phyloP scores from a whole-genome alignment of 2,329 filamentous ascomycete genomes.

The Beauveria rudraprayagi region DNA sequence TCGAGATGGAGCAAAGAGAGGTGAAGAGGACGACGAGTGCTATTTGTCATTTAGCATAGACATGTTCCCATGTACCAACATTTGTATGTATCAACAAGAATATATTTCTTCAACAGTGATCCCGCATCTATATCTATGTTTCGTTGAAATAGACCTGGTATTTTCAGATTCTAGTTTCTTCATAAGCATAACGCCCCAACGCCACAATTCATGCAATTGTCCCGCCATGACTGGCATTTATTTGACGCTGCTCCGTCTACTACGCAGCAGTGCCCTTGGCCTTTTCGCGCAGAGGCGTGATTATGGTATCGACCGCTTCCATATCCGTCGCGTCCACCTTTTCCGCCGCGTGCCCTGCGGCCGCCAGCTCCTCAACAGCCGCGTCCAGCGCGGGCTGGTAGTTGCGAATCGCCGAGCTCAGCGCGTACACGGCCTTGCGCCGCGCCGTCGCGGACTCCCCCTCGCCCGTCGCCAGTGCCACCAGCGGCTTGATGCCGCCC shows the following conservation, averaged over 20 bases:
- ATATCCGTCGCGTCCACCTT: slow-evolving; percentile 79
- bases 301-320: slow-evolving; percentile 72
- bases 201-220: slow-evolving; percentile 26
- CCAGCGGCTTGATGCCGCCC: slow-evolving; percentile 63
- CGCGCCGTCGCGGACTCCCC: slow-evolving; percentile 57
- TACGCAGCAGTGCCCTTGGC: slow-evolving; percentile 25
- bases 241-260: slow-evolving; percentile 6
- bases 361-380: slow-evolving; percentile 53
- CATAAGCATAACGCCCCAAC: slow-evolving; percentile 22
- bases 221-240: not conserved
- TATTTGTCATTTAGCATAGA: slow-evolving; percentile 10
- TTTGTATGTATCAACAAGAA: slow-evolving; percentile 10
- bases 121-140: not conserved
- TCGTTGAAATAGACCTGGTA: not conserved
- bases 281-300: slow-evolving; percentile 56
- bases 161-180: not conserved
- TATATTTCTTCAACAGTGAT: not conserved
- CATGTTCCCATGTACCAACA: slow-evolving; percentile 14
- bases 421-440: slow-evolving; percentile 81
- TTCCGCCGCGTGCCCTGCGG: slow-evolving; percentile 22
- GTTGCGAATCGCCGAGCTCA: slow-evolving; percentile 81
- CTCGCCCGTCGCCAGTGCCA: slow-evolving; percentile 53
- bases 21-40: slow-evolving; percentile 12
- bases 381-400: slow-evolving; percentile 76
- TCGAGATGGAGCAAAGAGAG: not conserved